Base-by-base conservation (phyloP, 495 filamentous ascomycete genomes). In the Talaromyces adpressus region DNA sequence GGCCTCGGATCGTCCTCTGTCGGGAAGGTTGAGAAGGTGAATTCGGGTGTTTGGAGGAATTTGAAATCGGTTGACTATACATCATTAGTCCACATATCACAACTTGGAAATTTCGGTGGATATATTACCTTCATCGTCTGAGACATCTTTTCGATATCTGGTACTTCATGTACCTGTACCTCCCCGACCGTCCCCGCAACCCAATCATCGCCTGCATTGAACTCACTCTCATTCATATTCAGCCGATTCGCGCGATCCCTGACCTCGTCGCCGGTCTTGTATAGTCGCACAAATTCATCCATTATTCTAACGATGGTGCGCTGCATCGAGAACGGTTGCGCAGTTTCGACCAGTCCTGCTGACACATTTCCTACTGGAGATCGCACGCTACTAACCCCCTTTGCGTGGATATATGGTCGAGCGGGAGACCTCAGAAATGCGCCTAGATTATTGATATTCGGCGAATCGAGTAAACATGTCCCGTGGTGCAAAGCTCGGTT, bases 311-410 rank as follows among this genome's bases (percentile, higher is more conserved):
- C 62, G 20, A 77, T 74, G 2, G 76, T 74, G 2, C 63, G 56
- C 54, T 77, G 73, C 63, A 71, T 75, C 6, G 73, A 77, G 66
- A 77, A 79, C 29, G 62, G 67, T 27, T 27, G 57, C 23, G 70
- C 71, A 9, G 73, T 72, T 63, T 77, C 70, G 23, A 63, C 65
- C 62, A 82, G 70, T 6, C 68, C 70, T 59, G 78, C 87, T 27
- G 73, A 81, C 7, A 96, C 86, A 80, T 98, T 98, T 22, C 84
- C 80, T 16, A 98, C 85, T 0, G 88, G 85, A 18, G 91, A 94
- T 62, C 89, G 86, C 14, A 97, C 92, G 71, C 94, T 98, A 69
- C 93, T 91, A n/a, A 97, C 92, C 0, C 95, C 94, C 60, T 87
- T 84, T 0, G 92, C 91, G 62, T 83, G 84, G 63, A 98, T 86